Conservation (phyloP, 2,329 filamentous ascomycete genomes). For the Cordyceps tenuipes region DNA sequence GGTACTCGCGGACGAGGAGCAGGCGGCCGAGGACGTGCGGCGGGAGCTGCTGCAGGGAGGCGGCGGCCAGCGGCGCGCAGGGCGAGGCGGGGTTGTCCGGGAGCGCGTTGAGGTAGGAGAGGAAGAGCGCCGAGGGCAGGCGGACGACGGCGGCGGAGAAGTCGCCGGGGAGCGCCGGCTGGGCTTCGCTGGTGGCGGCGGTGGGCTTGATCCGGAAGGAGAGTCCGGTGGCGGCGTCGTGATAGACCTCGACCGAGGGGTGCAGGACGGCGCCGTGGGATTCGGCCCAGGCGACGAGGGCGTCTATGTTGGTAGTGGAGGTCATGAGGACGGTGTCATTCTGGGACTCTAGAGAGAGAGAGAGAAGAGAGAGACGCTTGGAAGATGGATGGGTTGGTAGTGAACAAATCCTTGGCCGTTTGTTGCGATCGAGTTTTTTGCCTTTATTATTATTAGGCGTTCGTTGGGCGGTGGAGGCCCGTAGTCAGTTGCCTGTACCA, state of each 20-base stretch:
- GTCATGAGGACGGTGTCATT: constrained; percentile 12
- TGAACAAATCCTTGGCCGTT: too few species aligned
- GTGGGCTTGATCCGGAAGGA: constrained; percentile 43
- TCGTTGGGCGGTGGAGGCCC: too few species aligned
- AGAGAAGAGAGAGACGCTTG: too few species aligned
- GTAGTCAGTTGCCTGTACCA: too few species aligned
- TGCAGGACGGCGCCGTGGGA: constrained; percentile 40
- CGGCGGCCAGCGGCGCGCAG: constrained; percentile 52
- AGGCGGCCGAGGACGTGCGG: constrained; percentile 58
- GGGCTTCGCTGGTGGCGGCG: background rate
- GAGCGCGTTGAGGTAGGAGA: constrained; percentile 52
- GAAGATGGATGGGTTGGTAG: too few species aligned
- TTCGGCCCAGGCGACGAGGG: constrained; percentile 41
- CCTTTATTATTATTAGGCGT: too few species aligned
- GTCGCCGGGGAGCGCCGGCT: constrained; percentile 13
- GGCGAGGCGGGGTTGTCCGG: constrained; percentile 32
- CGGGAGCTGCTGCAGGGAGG: constrained; percentile 31
- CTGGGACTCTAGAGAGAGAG: background rate
- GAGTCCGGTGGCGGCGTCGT: constrained; percentile 41
- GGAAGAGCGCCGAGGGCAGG: constrained; percentile 43
- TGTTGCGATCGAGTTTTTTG: too few species aligned
- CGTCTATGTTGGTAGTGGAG: constrained; percentile 15
- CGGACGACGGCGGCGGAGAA: constrained; percentile 37
- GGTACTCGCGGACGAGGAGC: constrained; percentile 60
- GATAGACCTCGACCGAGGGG: constrained; percentile 43